Base-by-base conservation (phyloP, 139 green algal genomes). In the Chlorella ohadii region DNA sequence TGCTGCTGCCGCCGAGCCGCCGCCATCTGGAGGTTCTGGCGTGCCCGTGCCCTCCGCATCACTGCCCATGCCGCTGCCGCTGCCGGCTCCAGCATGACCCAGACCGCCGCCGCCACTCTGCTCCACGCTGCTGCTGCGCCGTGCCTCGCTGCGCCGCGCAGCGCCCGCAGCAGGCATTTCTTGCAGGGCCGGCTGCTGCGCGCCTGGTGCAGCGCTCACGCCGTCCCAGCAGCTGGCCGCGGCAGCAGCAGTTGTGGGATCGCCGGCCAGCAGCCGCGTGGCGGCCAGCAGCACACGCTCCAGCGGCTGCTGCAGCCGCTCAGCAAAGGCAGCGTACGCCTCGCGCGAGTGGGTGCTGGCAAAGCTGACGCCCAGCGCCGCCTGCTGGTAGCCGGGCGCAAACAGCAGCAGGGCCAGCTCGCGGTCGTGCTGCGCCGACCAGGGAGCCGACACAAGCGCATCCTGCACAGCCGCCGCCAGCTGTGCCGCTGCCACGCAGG, bases 301-400 rank as follows among this genome's bases (percentile, higher is more conserved):
- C 36, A 74, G 34, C 67, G 67, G 67, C 67, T 74, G 67, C 67
- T 51, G 67, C 67, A 74, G 67, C 28, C 67, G 67, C 34, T 22
- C 5, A 5, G 67, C 67, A 31, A 47, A 31, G 36, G 34, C 34
- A 36, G 34, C 36, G 31, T 41, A 74, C 4, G 38, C 15, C 28
- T 51, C 67, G 15, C 15, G 28, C 51, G 67, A n/a, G 38, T 31
- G 67, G 34, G 16, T 55, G 44, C 44, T 55, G 67, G 65, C n/a
- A 55, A 72, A 72, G 65, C 31, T 39, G 19, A 33, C 65, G 31
- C 65, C 65, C 33, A 72, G 65, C 13, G 36, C 36, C 6, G 34
- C 28, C 67, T 36, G 67, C 67, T 51, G 67, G 36, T 51, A 55
- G 20, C 28, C 36, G 0, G 67, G 36, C 34, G 36, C 65, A 51